Conservation (phyloP, 495 filamentous ascomycete genomes). For the Penicillium dipodomyicola region DNA sequence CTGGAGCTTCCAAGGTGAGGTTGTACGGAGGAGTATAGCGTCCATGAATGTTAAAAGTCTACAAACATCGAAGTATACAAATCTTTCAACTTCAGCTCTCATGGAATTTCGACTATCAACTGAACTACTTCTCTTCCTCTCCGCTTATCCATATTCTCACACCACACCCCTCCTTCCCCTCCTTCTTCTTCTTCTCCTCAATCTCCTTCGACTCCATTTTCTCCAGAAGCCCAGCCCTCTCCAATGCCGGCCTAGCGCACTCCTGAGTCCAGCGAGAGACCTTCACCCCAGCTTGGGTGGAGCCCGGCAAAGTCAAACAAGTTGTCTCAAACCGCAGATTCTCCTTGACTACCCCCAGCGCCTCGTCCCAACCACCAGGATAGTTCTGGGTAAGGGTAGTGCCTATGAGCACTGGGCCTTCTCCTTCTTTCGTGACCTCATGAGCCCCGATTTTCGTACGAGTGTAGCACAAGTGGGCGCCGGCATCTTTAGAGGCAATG, state of each 20-base stretch:
- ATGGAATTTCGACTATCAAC: not conserved
- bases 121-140: not conserved
- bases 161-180: not conserved
- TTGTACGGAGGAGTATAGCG: not conserved
- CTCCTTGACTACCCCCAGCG: not conserved
- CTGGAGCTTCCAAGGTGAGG: not conserved
- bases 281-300: not conserved
- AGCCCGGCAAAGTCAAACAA: not conserved
- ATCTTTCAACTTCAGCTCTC: not conserved
- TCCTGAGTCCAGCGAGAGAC: not conserved
- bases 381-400: not conserved
- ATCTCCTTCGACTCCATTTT: not conserved
- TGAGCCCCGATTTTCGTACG: not conserved
- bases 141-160: not conserved
- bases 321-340: not conserved
- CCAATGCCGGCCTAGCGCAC: not conserved
- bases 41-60: not conserved
- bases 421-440: not conserved
- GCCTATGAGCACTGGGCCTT: not conserved
- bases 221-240: not conserved
- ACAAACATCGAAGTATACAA: not conserved
- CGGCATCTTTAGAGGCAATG: not conserved
- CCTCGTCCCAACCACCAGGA: not conserved
- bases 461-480: not conserved
- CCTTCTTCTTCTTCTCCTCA: not conserved